Evolutionary conservation across 306 rosid species (phyloP).

Genomic region (Astragalus membranaceus): DNA sequence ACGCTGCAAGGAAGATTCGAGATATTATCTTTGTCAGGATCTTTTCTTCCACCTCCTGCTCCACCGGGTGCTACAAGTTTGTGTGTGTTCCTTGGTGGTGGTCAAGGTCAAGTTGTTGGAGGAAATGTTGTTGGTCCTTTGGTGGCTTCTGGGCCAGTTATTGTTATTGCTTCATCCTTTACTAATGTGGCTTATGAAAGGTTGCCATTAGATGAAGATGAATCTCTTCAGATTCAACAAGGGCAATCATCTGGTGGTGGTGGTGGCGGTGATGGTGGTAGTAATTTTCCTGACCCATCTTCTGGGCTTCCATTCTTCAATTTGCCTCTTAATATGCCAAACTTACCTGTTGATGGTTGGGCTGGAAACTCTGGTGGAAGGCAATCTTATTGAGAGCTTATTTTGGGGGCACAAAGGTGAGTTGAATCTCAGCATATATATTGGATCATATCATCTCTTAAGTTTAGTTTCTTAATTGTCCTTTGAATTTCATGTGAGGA

Average conservation of each 20-base stretch:
- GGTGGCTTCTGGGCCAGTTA: conserved; percentile 78
- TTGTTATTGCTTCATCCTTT: conserved; percentile 82
- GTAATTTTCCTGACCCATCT: conserved; percentile 56
- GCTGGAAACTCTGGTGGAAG: conserved; percentile 64
- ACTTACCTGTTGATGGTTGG: conserved; percentile 70
- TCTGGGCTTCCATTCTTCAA: conserved; percentile 77
- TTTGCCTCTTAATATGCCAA: conserved; percentile 71
- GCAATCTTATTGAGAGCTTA: conserved; percentile 37
- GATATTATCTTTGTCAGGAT: conserved; percentile 73
- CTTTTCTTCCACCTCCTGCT: conserved; percentile 86
- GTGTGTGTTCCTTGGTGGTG: conserved; percentile 71
- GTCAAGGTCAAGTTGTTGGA: conserved; percentile 88
- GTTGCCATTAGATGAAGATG: conserved; percentile 80
- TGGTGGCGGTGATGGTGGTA: conserved; percentile 20
- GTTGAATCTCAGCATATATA: conserved; percentile 19
- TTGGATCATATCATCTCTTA: not conserved
- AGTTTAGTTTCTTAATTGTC: not conserved
- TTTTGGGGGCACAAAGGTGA: conserved; percentile 39
- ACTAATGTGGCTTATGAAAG: conserved; percentile 93
- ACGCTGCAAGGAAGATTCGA: conserved; percentile 71
- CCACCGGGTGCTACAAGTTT: conserved; percentile 87
- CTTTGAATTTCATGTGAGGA: conserved; percentile 17
- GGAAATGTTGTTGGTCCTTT: conserved; percentile 87
- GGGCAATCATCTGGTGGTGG: conserved; percentile 43
- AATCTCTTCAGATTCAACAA: conserved; percentile 50